Conservation (phyloP, 345 rosid species). For the Rubroshorea leprosula region DNA sequence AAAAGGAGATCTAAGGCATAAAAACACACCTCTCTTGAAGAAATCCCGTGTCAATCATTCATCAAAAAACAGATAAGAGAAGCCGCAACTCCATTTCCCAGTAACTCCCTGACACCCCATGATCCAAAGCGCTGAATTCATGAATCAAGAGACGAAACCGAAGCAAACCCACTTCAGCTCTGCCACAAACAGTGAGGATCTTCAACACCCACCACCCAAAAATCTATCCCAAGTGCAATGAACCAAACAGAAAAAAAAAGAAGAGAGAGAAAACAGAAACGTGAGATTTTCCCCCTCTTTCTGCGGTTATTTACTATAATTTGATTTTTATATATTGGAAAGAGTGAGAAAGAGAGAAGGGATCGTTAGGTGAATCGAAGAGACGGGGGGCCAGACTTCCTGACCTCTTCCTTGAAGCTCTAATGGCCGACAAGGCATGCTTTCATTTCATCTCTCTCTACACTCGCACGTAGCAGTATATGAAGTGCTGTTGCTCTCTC, state of each 20-base stretch:
- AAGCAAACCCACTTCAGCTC: conserved; percentile 22
- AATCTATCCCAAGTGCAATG: conserved; percentile 12
- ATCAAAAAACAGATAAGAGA: no score
- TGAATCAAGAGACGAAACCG: conserved; percentile 18
- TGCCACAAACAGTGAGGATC: conserved; percentile 26
- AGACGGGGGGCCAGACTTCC: conserved; percentile 18
- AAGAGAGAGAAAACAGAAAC: no score
- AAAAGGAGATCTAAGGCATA: no score
- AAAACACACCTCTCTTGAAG: no score
- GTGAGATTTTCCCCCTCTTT: background rate
- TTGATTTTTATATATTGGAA: background rate
- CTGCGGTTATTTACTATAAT: background rate
- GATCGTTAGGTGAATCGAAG: conserved; percentile 3
- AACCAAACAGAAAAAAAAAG: conserved; percentile 20
- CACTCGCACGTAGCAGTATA: background rate
- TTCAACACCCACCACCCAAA: conserved; percentile 7
- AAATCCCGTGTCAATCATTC: no score
- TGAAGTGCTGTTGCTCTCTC: conserved; percentile 12
- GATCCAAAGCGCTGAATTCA: no score
- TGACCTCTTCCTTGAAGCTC: conserved; percentile 29
- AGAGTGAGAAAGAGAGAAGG: background rate
- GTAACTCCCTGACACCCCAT: no score
- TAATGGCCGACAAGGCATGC: conserved; percentile 46
- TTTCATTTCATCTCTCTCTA: conserved; percentile 17
- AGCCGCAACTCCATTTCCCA: no score